Conservation (phyloP, 495 filamentous ascomycete species). For the Penicillium riverlandense region DNA sequence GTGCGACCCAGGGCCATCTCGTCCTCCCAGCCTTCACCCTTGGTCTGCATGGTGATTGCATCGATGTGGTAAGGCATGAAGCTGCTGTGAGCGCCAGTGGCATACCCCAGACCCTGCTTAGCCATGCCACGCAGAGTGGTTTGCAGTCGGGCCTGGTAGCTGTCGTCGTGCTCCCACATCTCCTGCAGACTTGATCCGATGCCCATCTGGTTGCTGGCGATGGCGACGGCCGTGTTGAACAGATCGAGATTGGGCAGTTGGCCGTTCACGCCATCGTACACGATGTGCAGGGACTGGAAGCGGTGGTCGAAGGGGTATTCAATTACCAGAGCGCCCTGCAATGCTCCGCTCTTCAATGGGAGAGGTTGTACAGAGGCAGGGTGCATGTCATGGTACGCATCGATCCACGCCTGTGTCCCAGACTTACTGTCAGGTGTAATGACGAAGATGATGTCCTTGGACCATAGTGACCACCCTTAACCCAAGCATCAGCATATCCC, state of each 20-base stretch:
- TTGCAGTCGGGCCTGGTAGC: conserved; percentile 72
- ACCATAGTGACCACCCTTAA: conserved; percentile 91
- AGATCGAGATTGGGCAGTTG: conserved; percentile 93
- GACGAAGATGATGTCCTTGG: conserved; percentile 94
- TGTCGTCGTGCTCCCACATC: conserved; percentile 77
- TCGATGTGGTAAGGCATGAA: conserved; percentile 99
- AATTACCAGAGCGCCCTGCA: conserved; percentile 89
- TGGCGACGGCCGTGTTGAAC: conserved; percentile 84
- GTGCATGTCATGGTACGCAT: conserved; percentile 92
- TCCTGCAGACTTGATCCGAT: conserved; percentile 76
- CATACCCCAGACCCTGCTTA: conserved; percentile 80
- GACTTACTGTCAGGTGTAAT: conserved; percentile 82
- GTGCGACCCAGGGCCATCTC: conserved; percentile 91
- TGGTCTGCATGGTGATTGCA: conserved; percentile 84
- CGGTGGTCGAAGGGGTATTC: conserved; percentile 81
- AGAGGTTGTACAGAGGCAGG: conserved; percentile 62
- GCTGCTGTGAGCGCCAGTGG: conserved; percentile 84
- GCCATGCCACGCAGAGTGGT: conserved; percentile 94
- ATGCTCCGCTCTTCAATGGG: conserved; percentile 81
- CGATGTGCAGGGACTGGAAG: conserved; percentile 80
- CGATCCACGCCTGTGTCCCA: conserved; percentile 93
- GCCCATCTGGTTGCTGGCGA: conserved; percentile 89
- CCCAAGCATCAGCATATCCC: conserved; percentile 9
- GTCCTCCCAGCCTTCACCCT: conserved; percentile 90
- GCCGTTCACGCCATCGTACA: conserved; percentile 95